phyloP scores from a whole-genome alignment of 305 asterid species.

The Nicotiana rustica region DNA sequence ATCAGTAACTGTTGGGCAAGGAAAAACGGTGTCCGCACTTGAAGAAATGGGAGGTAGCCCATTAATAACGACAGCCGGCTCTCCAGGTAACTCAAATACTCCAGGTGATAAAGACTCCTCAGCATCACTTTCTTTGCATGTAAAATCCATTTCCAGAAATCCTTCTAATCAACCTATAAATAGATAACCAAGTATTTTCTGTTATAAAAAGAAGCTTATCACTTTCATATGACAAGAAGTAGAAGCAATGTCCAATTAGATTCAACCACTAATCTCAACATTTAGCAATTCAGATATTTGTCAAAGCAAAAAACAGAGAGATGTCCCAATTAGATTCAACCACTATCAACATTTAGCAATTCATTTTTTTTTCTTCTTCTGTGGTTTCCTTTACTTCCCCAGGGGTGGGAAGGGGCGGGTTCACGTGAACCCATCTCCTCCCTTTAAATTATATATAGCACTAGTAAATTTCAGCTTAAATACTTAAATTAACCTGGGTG shows the following conservation, averaged over 20 bases:
- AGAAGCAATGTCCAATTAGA: background rate
- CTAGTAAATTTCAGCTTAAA: no score
- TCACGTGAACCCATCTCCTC: no score
- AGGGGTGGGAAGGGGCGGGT: no score
- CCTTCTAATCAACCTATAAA: conserved; percentile 11
- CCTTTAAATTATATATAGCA: no score
- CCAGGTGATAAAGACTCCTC: conserved; percentile 41
- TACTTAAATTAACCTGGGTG: no score
- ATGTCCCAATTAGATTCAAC: no score
- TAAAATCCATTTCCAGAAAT: conserved; percentile 48
- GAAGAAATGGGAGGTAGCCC: conserved; percentile 62
- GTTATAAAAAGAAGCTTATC: background rate
- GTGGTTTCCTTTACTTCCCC: no score
- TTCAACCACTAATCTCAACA: background rate
- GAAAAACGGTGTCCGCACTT: conserved; percentile 28
- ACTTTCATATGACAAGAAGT: background rate
- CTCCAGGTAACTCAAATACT: conserved; percentile 58
- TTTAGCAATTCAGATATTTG: background rate
- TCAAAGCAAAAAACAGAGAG: conserved; percentile 2
- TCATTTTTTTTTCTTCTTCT: no score
- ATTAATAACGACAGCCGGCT: conserved; percentile 66
- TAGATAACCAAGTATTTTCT: background rate
- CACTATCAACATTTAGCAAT: no score
- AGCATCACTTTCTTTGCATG: conserved; percentile 38
- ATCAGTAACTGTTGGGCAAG: conserved; percentile 38